Evolutionary conservation across 352 stramenopile species (phyloP), one percentile per base, ranked within the genome.

Genomic region (Phytophthora hybrid): DNA sequence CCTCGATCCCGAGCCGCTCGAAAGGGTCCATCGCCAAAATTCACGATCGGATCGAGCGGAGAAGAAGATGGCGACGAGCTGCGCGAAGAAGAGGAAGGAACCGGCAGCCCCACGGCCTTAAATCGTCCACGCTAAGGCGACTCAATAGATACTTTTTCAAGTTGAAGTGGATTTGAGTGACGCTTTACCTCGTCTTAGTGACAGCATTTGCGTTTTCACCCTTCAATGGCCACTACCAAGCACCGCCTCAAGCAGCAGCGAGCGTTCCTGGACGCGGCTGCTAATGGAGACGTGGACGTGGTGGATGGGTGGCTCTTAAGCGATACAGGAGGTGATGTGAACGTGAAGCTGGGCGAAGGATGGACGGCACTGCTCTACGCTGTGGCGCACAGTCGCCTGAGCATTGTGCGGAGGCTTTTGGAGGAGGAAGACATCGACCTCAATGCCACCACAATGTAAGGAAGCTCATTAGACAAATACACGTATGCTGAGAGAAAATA

Each of bases 311-410:
- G 84, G 70, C 55, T 93, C 10, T 34, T 18, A 1, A 49, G 54
- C 4, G 60, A 47, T 5, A 37, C 53, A 8, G 29, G 47, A 69
- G 78, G 71, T 1, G 73, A 93, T 31, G 81, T 90, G 39, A 94
- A 95, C 59, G 78, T 69, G 11, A 81, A 68, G 44, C 70, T 82
- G 19, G 88, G 87, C 3, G 85, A 95, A 52, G 73, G 79, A 10
- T 95, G 88, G 88, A 92, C 80, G 26, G 88, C 88, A 56, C 75
- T 96, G 66, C 79, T 91, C 56, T 89, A 88, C 52, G 88, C 89
- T 1, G 83, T 91, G 9, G 76, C 81, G n/a, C 61, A 80, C 21
- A 80, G 81, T 57, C 84, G 89, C 4, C 7, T 92, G 46, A 23
- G 16, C 18, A 68, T 92, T 14, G 72, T 85, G 9, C 63, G 74